phyloP scores from a whole-genome alignment of 352 stramenopile species.

The Globisporangium megalacanthum region DNA sequence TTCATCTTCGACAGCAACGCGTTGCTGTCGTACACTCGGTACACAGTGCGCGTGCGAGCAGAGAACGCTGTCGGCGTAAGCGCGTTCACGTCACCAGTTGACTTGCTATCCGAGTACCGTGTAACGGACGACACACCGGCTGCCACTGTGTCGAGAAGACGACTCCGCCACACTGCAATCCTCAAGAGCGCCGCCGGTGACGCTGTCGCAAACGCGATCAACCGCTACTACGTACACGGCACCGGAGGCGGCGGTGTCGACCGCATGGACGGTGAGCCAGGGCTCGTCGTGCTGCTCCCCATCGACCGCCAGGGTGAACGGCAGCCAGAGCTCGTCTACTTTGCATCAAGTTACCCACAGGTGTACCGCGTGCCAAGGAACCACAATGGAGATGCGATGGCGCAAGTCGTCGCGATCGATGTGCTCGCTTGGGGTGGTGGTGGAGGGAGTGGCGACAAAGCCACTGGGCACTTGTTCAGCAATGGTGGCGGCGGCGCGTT shows the following conservation, averaged over 20 bases:
- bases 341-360: constrained; percentile 31
- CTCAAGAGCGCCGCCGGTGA: constrained; percentile 24
- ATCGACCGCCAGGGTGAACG: constrained; percentile 37
- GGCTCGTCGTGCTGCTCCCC: constrained; percentile 55
- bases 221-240: constrained; percentile 60
- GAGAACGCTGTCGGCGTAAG: constrained; percentile 20
- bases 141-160: too few species aligned
- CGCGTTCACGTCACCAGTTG: constrained; percentile 16
- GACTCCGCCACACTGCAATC: not conserved
- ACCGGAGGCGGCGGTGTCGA: constrained; percentile 36
- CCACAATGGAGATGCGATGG: constrained; percentile 9
- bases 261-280: constrained; percentile 35
- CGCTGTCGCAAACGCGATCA: constrained; percentile 32
- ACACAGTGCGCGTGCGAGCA: constrained; percentile 37
- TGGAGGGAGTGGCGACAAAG: constrained; percentile 45
- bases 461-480: constrained; percentile 9
- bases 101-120: constrained; percentile 39
- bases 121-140: not conserved
- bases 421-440: constrained; percentile 78
- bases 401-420: constrained; percentile 54
- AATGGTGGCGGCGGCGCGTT: constrained; percentile 75
- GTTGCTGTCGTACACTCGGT: constrained; percentile 27
- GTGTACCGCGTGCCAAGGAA: constrained; percentile 23
- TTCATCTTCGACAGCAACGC: constrained; percentile 10
- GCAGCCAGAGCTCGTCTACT: constrained; percentile 34